A percentile compares a stretch with the other conserved stretches of the same genome.
Conservation (phyloP, 2,329 filamentous ascomycete genomes). For the Ophiostoma novo-ulmi region DNA sequence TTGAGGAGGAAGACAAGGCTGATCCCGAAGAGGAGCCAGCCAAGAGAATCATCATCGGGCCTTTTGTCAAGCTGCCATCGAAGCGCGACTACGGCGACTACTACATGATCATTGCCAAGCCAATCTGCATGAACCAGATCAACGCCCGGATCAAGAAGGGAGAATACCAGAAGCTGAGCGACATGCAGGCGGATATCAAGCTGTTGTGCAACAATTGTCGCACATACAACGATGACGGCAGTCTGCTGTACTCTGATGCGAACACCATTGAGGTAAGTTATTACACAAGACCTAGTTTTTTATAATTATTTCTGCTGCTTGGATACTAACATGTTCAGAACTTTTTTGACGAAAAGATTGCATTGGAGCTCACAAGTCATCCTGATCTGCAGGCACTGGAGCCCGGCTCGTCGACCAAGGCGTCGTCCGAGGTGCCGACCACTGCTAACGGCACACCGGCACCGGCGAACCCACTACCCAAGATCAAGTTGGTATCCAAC, state of each 20-base stretch:
- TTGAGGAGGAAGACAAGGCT: conserved; percentile 38
- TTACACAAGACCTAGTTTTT: conserved; percentile 23
- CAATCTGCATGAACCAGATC: conserved; percentile 95
- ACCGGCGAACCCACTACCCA: conserved; percentile 25
- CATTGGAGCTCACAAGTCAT: conserved; percentile 34
- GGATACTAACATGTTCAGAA: conserved; percentile 38
- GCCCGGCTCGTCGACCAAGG: conserved; percentile 31
- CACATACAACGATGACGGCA: conserved; percentile 95
- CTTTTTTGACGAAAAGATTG: conserved; percentile 51
- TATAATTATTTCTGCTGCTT: neutral
- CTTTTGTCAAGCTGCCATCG: conserved; percentile 85
- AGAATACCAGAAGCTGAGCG: conserved; percentile 76
- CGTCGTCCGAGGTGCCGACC: conserved; percentile 41
- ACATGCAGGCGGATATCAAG: conserved; percentile 76
- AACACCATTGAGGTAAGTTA: conserved; percentile 82
- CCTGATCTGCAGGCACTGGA: conserved; percentile 31
- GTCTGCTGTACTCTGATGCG: conserved; percentile 85
- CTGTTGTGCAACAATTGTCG: conserved; percentile 85
- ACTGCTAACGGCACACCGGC: conserved; percentile 33
- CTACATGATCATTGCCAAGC: conserved; percentile 84
- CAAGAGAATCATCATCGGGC: conserved; percentile 81
- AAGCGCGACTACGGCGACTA: conserved; percentile 91
- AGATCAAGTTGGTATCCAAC: conserved; percentile 31
- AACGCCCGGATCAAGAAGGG: conserved; percentile 93
- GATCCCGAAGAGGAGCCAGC: conserved; percentile 54